A percentile compares a stretch with the other conserved stretches of the same genome.
These are phyloP conservation scores for Chytriomyces sp. DNA, from an alignment of 192 early-diverging fungal genomes.

Conservation along the genomic window DNA sequence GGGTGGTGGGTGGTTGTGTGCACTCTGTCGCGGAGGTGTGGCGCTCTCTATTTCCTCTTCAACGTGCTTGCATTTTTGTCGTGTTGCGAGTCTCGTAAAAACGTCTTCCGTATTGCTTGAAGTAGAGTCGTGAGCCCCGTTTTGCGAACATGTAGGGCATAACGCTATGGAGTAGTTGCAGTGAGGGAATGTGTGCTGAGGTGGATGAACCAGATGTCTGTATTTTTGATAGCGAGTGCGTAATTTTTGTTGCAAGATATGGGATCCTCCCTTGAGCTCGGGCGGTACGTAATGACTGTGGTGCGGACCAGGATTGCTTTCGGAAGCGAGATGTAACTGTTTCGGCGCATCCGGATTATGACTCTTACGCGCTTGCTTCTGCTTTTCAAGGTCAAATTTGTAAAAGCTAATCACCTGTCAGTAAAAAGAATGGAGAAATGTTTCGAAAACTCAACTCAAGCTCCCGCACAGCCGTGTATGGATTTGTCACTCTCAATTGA, in stretches of 20 bases:
- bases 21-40: background rate
- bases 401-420: background rate
- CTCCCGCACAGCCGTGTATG: constrained; percentile 19
- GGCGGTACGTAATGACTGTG: background rate
- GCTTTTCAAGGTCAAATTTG: too few species aligned
- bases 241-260: constrained; percentile 14
- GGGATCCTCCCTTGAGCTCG: background rate
- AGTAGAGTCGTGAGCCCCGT: too few species aligned
- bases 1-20: background rate
- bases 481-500: constrained; percentile 27
- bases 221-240: constrained; percentile 20
- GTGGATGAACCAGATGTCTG: constrained; percentile 13
- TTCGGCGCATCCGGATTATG: too few species aligned
- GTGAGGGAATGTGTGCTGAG: background rate
- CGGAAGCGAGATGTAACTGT: too few species aligned
- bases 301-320: too few species aligned
- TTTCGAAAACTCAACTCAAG: background rate
- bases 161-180: too few species aligned
- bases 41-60: background rate
- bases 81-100: constrained; percentile 23
- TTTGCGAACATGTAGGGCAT: too few species aligned
- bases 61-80: background rate
- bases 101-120: too few species aligned
- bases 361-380: too few species aligned
- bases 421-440: background rate